Conservation (phyloP, 2,329 filamentous ascomycete genomes). For the Fusarium neocosmosporiellum region DNA sequence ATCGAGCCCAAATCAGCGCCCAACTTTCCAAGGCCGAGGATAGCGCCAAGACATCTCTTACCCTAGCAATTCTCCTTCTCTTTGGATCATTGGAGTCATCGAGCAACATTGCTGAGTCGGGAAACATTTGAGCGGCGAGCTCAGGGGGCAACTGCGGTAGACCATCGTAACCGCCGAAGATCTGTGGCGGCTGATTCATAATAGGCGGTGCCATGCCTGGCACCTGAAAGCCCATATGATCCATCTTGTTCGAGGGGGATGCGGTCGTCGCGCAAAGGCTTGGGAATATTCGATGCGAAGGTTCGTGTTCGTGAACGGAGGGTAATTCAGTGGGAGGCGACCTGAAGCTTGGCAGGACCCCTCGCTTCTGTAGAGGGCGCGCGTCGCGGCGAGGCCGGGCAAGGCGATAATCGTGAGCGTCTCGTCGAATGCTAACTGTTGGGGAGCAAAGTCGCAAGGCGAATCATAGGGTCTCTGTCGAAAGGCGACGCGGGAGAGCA, state of each 20-base stretch:
- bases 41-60: slow-evolving; percentile 56
- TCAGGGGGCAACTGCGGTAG: slow-evolving; percentile 67
- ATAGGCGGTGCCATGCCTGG: slow-evolving; percentile 68
- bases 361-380: slow-evolving; percentile 2
- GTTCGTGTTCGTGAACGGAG: slow-evolving; percentile 12
- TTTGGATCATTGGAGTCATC: slow-evolving; percentile 85
- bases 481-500: not conserved
- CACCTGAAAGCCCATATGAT: slow-evolving; percentile 69
- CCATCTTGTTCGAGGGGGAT: slow-evolving; percentile 40
- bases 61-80: slow-evolving; percentile 86
- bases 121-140: slow-evolving; percentile 69
- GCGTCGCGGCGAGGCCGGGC: slow-evolving; percentile 9
- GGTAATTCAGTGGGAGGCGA: slow-evolving; percentile 21
- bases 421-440: not conserved
- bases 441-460: not conserved
- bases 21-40: not conserved
- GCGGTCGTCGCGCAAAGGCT: not conserved
- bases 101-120: slow-evolving; percentile 65
- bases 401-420: not conserved
- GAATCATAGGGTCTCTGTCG: slow-evolving; percentile 7
- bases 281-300: slow-evolving; percentile 4
- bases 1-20: slow-evolving; percentile 28
- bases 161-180: slow-evolving; percentile 75
- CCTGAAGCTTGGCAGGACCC: not conserved
- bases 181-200: slow-evolving; percentile 75